Percentiles rank a stretch among this genome's conserved stretches.
These are phyloP conservation scores for Rhododendron molle DNA, from an alignment of 148 eudicot species.

Conservation along the genomic window DNA sequence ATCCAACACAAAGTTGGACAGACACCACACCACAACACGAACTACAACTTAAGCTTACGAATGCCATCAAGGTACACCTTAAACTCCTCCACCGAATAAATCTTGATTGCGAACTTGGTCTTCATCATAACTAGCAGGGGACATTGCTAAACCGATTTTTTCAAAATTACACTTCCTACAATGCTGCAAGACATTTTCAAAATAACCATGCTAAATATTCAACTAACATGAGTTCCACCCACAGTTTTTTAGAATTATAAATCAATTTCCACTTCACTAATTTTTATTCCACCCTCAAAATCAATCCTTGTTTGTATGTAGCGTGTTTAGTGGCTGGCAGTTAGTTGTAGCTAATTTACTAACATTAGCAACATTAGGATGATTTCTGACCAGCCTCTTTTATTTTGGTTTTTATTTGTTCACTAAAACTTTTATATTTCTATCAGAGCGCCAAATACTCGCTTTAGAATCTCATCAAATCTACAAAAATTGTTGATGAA, in stretches of 20 bases:
- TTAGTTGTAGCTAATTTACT: background rate
- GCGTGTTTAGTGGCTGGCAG: too few species aligned
- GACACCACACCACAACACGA: too few species aligned
- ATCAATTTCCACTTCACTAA: background rate
- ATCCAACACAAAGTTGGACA: too few species aligned
- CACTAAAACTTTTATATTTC: background rate
- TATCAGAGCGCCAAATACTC: background rate
- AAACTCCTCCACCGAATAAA: too few species aligned
- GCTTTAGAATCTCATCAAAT: background rate
- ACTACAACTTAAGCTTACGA: too few species aligned
- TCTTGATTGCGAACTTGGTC: too few species aligned
- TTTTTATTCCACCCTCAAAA: background rate
- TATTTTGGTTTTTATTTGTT: background rate
- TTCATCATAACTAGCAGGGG: too few species aligned
- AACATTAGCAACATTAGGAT: background rate
- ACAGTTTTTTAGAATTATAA: too few species aligned
- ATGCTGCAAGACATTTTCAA: background rate
- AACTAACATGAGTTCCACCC: too few species aligned
- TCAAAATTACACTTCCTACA: too few species aligned
- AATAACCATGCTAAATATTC: background rate
- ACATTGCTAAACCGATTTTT: too few species aligned
- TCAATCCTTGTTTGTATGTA: background rate
- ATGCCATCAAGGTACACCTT: too few species aligned
- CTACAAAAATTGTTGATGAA: background rate
- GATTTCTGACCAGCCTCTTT: background rate